Base-by-base conservation (phyloP, 1,284 basidiomycete genomes). In the Flammula alnicola region DNA sequence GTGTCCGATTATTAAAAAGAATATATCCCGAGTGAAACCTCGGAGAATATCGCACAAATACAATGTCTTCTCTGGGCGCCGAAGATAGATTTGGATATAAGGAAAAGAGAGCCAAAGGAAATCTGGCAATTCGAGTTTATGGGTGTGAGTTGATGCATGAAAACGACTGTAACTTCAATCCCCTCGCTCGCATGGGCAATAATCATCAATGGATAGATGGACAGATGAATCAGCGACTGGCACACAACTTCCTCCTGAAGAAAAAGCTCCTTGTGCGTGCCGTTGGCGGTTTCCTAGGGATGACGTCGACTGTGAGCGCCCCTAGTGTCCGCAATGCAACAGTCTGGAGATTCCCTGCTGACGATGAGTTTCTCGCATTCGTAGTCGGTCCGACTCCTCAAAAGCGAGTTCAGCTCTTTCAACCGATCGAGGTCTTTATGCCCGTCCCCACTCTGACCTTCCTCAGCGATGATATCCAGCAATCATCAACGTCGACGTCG, bases 231-330 rank as follows among this genome's bases (percentile, higher is more conserved):
- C 47, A 59, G 16, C 55, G 55, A 51, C 57, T 59, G n/a, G 55
- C 55, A 30, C 57, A 59, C 4, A 59, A 37, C 43, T 59, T 59
- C 32, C 55, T 51, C 51, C 55, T 59, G 41, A 57, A 59, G 26
- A 55, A 44, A 39, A 50, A 57, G n/a, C 47, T 44, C 20, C 57
- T 54, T 10, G 41, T 40, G 12, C 47, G 48, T 12, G 38, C 30
- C 12, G 40, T 49, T 22, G 26, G 31, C 10, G 43, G 23, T 37
- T 54, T 56, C 40, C 41, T 44, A 16, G 53, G 49, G 25, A 58
- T 55, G 43, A 54, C 37, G 43, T 52, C 43, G 10, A 55, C 32
- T 17, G 17, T 41, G 35, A 57, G 41, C 23, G 29, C 41, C 8
- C 29, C 43, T 29, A 9, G 25, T 19, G 22, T 31, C 20, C 23